Evolutionary conservation across 2,329 filamentous ascomycete species (phyloP).

Genomic region (Hymenoscyphus albidus): DNA sequence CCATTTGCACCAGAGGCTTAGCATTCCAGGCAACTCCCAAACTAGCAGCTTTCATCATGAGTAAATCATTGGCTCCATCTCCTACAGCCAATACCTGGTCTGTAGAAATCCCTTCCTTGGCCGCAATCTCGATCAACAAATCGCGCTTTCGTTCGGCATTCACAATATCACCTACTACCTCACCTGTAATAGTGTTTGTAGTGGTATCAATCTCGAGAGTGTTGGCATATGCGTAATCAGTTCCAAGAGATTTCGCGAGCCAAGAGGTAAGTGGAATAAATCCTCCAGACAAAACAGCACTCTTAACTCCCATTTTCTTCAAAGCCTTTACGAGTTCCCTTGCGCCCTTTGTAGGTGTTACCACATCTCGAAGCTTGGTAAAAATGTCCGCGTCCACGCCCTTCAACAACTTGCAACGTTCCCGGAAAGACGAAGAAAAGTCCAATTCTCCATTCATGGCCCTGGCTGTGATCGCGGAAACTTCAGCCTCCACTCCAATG

Average conservation of each 20-base stretch:
- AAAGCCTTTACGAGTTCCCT: slow-evolving; percentile 69
- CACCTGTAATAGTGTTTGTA: slow-evolving; percentile 60
- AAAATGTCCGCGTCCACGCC: slow-evolving; percentile 78
- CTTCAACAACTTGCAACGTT: slow-evolving; percentile 74
- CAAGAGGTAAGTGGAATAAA: slow-evolving; percentile 87
- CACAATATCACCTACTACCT: slow-evolving; percentile 68
- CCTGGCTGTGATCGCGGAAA: slow-evolving; percentile 84
- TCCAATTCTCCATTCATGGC: slow-evolving; percentile 97
- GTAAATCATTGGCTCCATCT: slow-evolving; percentile 77
- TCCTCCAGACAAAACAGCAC: slow-evolving; percentile 86
- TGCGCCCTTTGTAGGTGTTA: slow-evolving; percentile 81
- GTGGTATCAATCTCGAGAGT: slow-evolving; percentile 64
- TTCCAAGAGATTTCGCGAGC: slow-evolving; percentile 74
- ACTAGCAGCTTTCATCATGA: slow-evolving; percentile 74
- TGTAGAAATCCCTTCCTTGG: slow-evolving; percentile 60
- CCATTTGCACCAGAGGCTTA: slow-evolving; percentile 76
- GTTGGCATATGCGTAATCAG: slow-evolving; percentile 89
- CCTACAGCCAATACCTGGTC: slow-evolving; percentile 71
- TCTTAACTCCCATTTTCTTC: slow-evolving; percentile 76
- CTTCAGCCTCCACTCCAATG: slow-evolving; percentile 75
- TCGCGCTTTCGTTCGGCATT: slow-evolving; percentile 72
- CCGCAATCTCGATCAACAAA: slow-evolving; percentile 66
- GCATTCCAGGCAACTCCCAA: slow-evolving; percentile 81
- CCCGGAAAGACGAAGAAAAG: slow-evolving; percentile 78
- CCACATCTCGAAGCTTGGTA: slow-evolving; percentile 66